Base-by-base conservation (phyloP, 2,329 filamentous ascomycete species). In the Diplodia mutila region DNA sequence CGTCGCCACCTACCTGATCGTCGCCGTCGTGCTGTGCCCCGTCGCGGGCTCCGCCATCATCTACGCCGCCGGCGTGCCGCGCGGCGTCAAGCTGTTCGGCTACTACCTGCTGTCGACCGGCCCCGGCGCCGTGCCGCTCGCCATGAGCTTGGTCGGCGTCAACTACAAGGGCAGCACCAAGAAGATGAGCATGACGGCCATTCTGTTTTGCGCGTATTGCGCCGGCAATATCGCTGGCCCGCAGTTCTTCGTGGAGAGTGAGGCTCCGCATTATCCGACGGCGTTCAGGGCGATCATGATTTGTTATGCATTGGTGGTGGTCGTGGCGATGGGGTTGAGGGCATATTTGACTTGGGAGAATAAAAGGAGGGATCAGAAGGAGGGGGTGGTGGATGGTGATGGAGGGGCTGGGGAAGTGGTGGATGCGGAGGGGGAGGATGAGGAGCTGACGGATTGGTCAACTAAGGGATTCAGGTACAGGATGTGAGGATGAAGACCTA, bases 81-180 rank as follows among this genome's bases (percentile, higher is more conserved):
- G 63, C 42, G 67, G 67, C 52, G 53, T 61, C 37, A 66, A 66
- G 42, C 61, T 68, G 23, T 37, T 51, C 46, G 52, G 34, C 12
- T 68, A 66, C 29, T 68, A 68, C 52, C 49, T 68, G n/a, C 42
- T 68, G n/a, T 23, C 42, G 14, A 68, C 67, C 8, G 53, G 57
- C 4, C 53, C 53, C 34, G 57, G 42, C 27, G 67, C 46, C 34
- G 25, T 61, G 2, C 64, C 67, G 29, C 67, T 68, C 8, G 57
- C 67, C 25, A 59, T 68, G 67, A 49, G 32, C 14, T 61, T 68
- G 3, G 61, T 68, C 18, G 72, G 71, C 4, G 71, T 73, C 4
- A 76, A 76, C 61, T 72, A 72, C 53, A 74, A 71, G 52, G 73
- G 73, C 18, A 70, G 74, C 29, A 77, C 76, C 7, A 76, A 76